These are phyloP conservation scores for Isoetes taiwanensis DNA, from an alignment of 75 land plant species.

Conservation along the genomic window DNA sequence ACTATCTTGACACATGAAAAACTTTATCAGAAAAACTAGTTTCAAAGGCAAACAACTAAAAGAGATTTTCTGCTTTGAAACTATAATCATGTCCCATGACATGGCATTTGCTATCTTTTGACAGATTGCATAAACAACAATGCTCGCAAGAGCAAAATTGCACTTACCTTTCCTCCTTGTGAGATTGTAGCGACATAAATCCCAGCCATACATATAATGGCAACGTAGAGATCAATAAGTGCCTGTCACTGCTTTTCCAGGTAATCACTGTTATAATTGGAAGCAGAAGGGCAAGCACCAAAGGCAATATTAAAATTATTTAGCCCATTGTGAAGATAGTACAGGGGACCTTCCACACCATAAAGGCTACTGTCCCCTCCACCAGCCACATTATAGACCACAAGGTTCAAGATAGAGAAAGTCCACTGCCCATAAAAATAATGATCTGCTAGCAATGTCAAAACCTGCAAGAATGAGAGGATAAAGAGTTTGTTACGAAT, in stretches of 20 bases:
- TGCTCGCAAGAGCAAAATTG: too few species aligned
- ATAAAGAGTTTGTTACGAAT: too few species aligned
- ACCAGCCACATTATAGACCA: constrained; percentile 77
- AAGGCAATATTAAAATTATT: constrained; percentile 90
- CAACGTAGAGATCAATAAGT: constrained; percentile 50
- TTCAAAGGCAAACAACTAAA: too few species aligned
- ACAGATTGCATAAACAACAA: too few species aligned
- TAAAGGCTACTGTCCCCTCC: constrained; percentile 92
- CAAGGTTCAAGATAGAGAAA: constrained; percentile 73
- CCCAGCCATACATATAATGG: constrained; percentile 86
- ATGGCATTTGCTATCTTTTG: too few species aligned
- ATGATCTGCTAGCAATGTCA: constrained; percentile 54
- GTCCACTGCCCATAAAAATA: constrained; percentile 82
- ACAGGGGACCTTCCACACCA: constrained; percentile 79
- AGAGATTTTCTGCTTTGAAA: too few species aligned
- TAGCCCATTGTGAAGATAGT: constrained; percentile 79
- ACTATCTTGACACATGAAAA: too few species aligned
- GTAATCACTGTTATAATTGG: constrained; percentile 30
- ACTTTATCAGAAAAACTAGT: too few species aligned
- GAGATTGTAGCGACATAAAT: constrained; percentile 96
- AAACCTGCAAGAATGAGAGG: too few species aligned
- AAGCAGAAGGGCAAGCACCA: constrained; percentile 60
- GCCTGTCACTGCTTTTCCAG: constrained; percentile 30
- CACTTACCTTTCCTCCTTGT: constrained; percentile 96
- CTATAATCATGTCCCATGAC: too few species aligned